Base-by-base conservation (phyloP, 2,329 filamentous ascomycete species). In the Gliomastix tumulicola region DNA sequence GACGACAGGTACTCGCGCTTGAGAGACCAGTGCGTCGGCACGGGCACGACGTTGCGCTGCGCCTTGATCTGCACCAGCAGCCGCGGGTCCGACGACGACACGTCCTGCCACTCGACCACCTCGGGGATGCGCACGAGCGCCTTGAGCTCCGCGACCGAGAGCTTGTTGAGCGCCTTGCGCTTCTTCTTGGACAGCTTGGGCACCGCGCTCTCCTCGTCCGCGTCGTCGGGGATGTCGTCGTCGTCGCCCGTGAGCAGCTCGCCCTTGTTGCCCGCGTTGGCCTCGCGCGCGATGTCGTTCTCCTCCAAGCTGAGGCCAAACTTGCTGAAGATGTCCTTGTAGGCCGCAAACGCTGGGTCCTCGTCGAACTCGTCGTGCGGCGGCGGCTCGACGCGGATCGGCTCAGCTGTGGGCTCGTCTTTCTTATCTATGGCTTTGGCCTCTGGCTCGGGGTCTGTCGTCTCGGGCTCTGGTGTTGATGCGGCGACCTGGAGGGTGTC, bases 1-100 rank as follows among this genome's bases (percentile, higher is more conserved):
- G 89, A 96, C 1, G 90, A 97, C 4, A 98, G 71, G 54, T 98
- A 98, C 58, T 98, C 92, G 47, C 92, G 80, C 68, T 98, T 98
- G 38, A 98, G 68, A 0, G 87, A 88, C 92, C 92, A 98, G 57
- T 98, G 92, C 5, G 74, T 71, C 3, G 92, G 92, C 1, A 98
- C 92, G 2, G 92, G 92, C 1, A 98, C 89, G 19, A 96, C 86
- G 55, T 98, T 98, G 48, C 89, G 81, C 56, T 94, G 86, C 4
- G 87, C 84, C 62, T 97, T 98, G 68, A 98, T 89, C 53, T 94
- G 86, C 19, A 97, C 87, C 10, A 98, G 75, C 30, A 97, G 68
- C 38, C 83, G 78, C 12, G 92, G 92, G 56, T 98, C 89, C 19
- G 85, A 79, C 1, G 92, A 89, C 13, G 88, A 94, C 11, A 87